These are phyloP conservation scores for Physcomitrellopsis africana DNA, from an alignment of 225 moss, liverwort and hornwort genomes.

Conservation along the genomic window DNA sequence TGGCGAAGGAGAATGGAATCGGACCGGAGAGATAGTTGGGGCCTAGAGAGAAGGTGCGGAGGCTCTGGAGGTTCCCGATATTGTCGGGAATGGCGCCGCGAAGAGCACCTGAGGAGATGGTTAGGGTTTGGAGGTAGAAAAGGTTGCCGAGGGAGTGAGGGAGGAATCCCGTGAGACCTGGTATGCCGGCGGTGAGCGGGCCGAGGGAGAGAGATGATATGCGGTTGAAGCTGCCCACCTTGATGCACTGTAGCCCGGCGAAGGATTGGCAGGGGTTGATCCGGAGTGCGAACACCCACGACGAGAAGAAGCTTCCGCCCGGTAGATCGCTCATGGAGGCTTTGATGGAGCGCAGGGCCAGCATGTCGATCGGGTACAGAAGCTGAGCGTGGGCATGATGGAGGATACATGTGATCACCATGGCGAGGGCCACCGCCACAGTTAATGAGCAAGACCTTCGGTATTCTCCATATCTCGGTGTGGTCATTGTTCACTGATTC, in stretches of 20 bases:
- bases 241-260: conserved; percentile 44
- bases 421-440: background rate
- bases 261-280: conserved; percentile 50
- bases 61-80: conserved; percentile 40
- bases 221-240: conserved; percentile 47
- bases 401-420: background rate
- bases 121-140: conserved; percentile 36
- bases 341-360: conserved; percentile 44
- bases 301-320: conserved; percentile 47
- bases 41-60: conserved; percentile 38
- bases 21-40: conserved; percentile 45
- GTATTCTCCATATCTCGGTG: too few relatives aligned
- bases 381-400: conserved; percentile 31
- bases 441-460: too few relatives aligned
- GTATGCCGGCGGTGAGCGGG: conserved; percentile 34
- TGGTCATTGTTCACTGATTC: too few relatives aligned
- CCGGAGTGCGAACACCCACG: conserved; percentile 46
- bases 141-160: conserved; percentile 40
- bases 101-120: conserved; percentile 40
- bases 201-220: conserved; percentile 39
- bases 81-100: conserved; percentile 39
- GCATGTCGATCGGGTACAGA: conserved; percentile 56
- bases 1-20: conserved; percentile 29
- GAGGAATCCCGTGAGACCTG: conserved; percentile 40
- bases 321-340: conserved; percentile 44